Percentiles rank a stretch among this genome's conserved stretches.
Conservation (phyloP, 2,329 filamentous ascomycete genomes). For the Fusarium pseudocircinatum region DNA sequence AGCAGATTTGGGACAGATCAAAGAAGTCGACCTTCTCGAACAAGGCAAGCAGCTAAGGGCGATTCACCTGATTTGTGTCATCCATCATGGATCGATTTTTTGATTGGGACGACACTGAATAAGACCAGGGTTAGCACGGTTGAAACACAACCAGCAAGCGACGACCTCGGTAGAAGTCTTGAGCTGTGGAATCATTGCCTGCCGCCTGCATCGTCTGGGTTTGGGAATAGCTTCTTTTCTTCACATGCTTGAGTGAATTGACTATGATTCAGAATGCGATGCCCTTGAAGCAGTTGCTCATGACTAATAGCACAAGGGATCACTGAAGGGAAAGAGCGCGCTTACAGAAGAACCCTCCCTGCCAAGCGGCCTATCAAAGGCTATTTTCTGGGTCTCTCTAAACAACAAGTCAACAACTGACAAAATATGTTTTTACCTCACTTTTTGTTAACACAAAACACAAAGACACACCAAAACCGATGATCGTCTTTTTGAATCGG, state of each 20-base stretch:
- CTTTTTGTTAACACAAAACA: constrained; percentile 1
- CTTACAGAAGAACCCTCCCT: not conserved
- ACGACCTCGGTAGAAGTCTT: not conserved
- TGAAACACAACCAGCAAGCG: constrained; percentile 21
- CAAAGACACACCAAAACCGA: not conserved
- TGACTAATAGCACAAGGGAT: not conserved
- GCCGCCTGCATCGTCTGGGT: not conserved
- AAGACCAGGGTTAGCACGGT: constrained; percentile 11
- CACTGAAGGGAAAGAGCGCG: not conserved
- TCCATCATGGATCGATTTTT: constrained; percentile 1
- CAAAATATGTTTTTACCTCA: not conserved
- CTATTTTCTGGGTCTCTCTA: not conserved
- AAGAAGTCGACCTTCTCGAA: constrained; percentile 28
- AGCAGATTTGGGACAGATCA: constrained; percentile 16
- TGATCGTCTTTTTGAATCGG: not conserved
- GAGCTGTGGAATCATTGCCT: not conserved
- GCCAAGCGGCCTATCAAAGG: not conserved
- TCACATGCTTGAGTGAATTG: not conserved
- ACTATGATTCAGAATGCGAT: not conserved
- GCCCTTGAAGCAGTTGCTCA: not conserved
- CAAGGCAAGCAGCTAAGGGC: constrained; percentile 12
- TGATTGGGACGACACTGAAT: not conserved
- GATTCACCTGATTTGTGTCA: constrained; percentile 9
- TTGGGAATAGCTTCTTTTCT: constrained; percentile 16
- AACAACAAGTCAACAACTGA: not conserved